Evolutionary conservation across 495 filamentous ascomycete species (phyloP), one percentile per base, ranked within the genome.

Genomic region (Daldinia caldariorum): DNA sequence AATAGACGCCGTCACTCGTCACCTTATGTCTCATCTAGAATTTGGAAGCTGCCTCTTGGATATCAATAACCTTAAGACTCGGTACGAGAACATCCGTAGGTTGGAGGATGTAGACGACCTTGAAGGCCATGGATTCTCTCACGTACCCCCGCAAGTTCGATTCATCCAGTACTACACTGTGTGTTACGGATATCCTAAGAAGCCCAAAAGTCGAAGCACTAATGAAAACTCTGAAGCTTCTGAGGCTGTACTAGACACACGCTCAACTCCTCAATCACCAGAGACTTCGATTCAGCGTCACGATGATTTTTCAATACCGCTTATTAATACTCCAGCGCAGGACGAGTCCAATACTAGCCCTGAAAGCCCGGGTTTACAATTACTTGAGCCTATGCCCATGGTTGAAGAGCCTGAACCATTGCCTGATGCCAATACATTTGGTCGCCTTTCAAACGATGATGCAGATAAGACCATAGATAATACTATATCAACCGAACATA

Each of bases 131-230:
- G 68, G 65, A 12, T 70, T 63, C n/a, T 45, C 67, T 45, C 60
- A 74, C 26, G 50, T 72, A 18, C 73, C 74, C 1, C 67, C 74
- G 57, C 82, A 86, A 58, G 84, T 94, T 10, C 84, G 93, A 2
- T 97, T 97, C 73, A 82, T 92, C 43, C 97, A 97, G 73, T 97
- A 97, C 76, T 97, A 95, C 73, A 97, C 94, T 8, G 84, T 91
- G 29, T 94, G 92, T 60, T 91, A 90, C 4, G 94, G 93, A 2
- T 80, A 61, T 83, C 83, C 32, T 87, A 91, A 80, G 83, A 72
- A 70, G 45, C 63, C 58, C 53, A 78, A 76, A 78, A 65, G 50
- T 66, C 57, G 26, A 43, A 41, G 14, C 14, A 76, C 79, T 47
- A 71, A 76, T 26, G 70, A 77, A 0, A 63, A 63, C 34, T 63